Conservation (phyloP, 352 stramenopile species). For the Pythium aristosporum region DNA sequence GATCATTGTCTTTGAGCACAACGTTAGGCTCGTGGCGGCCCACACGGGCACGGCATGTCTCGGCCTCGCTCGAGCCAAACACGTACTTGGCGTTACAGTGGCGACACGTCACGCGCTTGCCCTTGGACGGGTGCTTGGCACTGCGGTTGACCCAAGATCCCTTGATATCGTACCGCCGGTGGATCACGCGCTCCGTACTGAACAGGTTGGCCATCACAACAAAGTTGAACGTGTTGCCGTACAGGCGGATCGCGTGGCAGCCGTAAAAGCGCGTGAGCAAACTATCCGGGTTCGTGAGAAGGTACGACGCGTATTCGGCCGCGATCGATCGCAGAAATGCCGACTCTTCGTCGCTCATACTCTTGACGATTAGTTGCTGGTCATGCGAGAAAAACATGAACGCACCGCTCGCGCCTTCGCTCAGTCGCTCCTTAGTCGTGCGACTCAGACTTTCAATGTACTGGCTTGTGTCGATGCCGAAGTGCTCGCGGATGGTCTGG, state of each 20-base stretch:
- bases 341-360: slow-evolving; percentile 87
- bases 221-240: slow-evolving; percentile 90
- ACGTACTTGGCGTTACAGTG: slow-evolving; percentile 89
- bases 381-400: slow-evolving; percentile 91
- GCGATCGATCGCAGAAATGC: slow-evolving; percentile 80
- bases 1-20: slow-evolving; percentile 87
- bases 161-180: slow-evolving; percentile 88
- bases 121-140: slow-evolving; percentile 84
- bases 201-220: slow-evolving; percentile 90
- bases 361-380: slow-evolving; percentile 88
- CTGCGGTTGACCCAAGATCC: slow-evolving; percentile 88
- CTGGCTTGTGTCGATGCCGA: slow-evolving; percentile 77
- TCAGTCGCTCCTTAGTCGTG: slow-evolving; percentile 84
- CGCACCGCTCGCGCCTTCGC: slow-evolving; percentile 81
- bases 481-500: slow-evolving; percentile 84
- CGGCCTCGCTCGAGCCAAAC: slow-evolving; percentile 75
- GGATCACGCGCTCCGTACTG: slow-evolving; percentile 80
- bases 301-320: slow-evolving; percentile 74
- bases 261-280: slow-evolving; percentile 83
- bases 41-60: slow-evolving; percentile 73
- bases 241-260: slow-evolving; percentile 82
- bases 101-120: slow-evolving; percentile 81
- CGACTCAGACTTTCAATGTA: slow-evolving; percentile 83
- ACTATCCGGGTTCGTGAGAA: slow-evolving; percentile 81
- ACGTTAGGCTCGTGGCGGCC: slow-evolving; percentile 85